Evolutionary conservation across 805 yeast species (phyloP).

Genomic region (Nakazawaea laoshanensis): DNA sequence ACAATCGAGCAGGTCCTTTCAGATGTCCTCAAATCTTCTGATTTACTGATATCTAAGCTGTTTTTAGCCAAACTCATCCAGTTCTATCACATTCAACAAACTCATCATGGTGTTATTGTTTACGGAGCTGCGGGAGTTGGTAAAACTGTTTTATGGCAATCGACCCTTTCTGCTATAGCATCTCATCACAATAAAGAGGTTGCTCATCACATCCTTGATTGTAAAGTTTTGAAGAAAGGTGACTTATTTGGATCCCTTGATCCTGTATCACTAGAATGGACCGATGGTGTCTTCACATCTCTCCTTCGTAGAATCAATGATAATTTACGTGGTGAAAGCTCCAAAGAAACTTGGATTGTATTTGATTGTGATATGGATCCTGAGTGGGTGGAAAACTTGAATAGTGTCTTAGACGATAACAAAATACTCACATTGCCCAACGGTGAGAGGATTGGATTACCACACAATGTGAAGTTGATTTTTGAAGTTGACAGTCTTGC

Average conservation of each 20-base stretch:
- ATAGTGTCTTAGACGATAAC: conserved; percentile 89
- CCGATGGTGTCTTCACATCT: conserved; percentile 74
- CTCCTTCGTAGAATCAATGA: conserved; percentile 49
- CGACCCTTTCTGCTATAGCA: conserved; percentile 37
- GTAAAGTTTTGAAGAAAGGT: conserved; percentile 65
- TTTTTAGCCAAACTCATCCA: too few relatives aligned
- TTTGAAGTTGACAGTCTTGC: conserved; percentile 69
- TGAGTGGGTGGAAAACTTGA: conserved; percentile 84
- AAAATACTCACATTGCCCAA: conserved; percentile 73
- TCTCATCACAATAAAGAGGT: conserved; percentile 26
- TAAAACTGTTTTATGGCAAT: conserved; percentile 47
- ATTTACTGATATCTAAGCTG: too few relatives aligned
- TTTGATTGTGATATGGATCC: conserved; percentile 95
- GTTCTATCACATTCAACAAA: conserved; percentile 46
- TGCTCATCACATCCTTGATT: conserved; percentile 47
- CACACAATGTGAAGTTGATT: conserved; percentile 51
- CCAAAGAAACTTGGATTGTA: conserved; percentile 61
- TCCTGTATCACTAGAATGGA: conserved; percentile 80
- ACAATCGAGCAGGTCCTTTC: too few relatives aligned
- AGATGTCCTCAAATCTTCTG: too few relatives aligned
- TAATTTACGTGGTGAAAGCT: conserved; percentile 50
- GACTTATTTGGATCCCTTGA: conserved; percentile 66
- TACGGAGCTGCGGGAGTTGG: conserved; percentile 77
- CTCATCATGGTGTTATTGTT: conserved; percentile 74
- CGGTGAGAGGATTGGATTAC: conserved; percentile 75